Conservation (phyloP, 331 rosid species). For the Erythrophleum ivorense region DNA sequence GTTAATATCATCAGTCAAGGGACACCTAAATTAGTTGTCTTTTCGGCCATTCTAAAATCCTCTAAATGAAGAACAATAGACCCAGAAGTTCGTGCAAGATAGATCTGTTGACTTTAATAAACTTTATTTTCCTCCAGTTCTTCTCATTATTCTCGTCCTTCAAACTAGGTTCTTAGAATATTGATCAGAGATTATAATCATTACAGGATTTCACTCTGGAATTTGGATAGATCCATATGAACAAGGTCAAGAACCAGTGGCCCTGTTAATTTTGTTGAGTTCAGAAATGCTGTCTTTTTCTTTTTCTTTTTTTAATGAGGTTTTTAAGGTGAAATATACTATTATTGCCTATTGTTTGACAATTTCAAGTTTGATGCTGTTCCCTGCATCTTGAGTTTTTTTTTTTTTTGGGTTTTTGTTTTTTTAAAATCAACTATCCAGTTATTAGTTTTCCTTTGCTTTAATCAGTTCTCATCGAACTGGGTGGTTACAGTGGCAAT, state of each 20-base stretch:
- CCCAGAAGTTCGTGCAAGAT: not conserved
- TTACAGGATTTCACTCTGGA: not conserved
- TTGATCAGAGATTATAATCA: not conserved
- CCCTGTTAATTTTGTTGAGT: not conserved
- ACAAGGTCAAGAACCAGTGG: not conserved
- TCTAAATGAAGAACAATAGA: not conserved
- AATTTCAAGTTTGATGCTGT: no score
- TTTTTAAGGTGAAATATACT: not conserved
- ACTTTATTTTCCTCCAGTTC: not conserved
- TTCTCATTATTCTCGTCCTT: not conserved
- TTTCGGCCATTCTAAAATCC: not conserved
- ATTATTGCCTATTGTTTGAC: not conserved
- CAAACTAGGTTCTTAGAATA: slow-evolving; percentile 1
- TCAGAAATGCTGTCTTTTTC: not conserved
- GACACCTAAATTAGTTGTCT: slow-evolving; percentile 7
- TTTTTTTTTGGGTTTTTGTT: no score
- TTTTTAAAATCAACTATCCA: no score
- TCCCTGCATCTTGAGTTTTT: slow-evolving; percentile 3
- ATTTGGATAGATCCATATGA: not conserved
- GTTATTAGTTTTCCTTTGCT: no score
- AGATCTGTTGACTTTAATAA: not conserved
- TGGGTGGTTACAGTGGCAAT: no score
- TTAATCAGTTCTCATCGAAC: no score
- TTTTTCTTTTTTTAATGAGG: not conserved
- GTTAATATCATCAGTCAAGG: slow-evolving; percentile 33